A percentile compares a stretch with the other conserved stretches of the same genome.
phyloP scores from a whole-genome alignment of 345 rosid species.

The Populus ilicifolia region DNA sequence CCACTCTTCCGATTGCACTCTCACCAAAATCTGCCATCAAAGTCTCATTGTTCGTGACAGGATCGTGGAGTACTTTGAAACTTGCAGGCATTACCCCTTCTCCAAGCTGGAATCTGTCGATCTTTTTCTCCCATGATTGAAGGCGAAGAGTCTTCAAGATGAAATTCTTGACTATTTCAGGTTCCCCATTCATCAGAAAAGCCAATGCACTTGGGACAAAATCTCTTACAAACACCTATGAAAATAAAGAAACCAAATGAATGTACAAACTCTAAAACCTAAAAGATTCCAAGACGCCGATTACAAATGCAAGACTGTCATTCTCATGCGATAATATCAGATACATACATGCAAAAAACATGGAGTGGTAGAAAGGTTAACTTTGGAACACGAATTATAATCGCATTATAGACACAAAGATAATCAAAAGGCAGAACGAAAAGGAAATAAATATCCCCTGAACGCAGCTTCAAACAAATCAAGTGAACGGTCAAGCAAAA shows the following conservation, averaged over 20 bases:
- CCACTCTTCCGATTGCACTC: conserved; percentile 97
- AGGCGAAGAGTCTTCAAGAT: conserved; percentile 87
- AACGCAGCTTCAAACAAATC: background rate
- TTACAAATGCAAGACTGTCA: background rate
- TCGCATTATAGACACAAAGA: background rate
- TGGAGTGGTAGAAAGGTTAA: background rate
- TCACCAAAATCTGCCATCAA: conserved; percentile 93
- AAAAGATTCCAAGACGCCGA: background rate
- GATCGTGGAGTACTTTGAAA: conserved; percentile 91
- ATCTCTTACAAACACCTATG: conserved; percentile 89
- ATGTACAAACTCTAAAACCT: background rate
- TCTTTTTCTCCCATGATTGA: conserved; percentile 97
- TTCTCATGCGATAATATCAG: background rate
- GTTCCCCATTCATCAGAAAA: conserved; percentile 79
- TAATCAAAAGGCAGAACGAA: background rate
- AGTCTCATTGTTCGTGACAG: conserved; percentile 72
- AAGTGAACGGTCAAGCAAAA: background rate
- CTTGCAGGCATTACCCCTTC: conserved; percentile 99
- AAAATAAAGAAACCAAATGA: conserved; percentile 1
- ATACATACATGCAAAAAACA: background rate
- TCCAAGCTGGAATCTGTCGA: conserved; percentile 92
- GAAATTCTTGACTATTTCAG: conserved; percentile 82
- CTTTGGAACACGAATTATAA: background rate
- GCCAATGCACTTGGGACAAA: conserved; percentile 91
- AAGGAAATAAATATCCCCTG: background rate